Percentiles rank a stretch among this genome's conserved stretches.
Evolutionary conservation across 192 early-diverging fungal genomes (phyloP).

Genomic region (Phlyctochytrium arcticum): DNA sequence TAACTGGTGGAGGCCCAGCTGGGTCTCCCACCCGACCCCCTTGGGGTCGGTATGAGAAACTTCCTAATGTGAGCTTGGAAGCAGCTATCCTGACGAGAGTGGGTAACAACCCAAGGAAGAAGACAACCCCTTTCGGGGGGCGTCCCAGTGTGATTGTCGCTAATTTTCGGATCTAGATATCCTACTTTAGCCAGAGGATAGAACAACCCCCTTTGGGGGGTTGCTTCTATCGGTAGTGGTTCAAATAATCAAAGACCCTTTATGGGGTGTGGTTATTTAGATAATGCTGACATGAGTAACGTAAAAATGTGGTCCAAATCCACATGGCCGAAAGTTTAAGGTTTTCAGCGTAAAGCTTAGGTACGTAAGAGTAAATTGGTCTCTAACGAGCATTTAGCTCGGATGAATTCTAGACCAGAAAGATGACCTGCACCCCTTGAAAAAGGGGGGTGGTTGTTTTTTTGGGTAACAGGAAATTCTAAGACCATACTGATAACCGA

Average conservation of each 20-base stretch:
- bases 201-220: background rate
- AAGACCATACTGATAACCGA: conserved; percentile 48
- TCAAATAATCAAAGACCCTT: background rate
- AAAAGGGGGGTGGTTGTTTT: conserved; percentile 46
- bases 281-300: conserved; percentile 44
- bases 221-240: background rate
- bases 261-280: no score
- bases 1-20: conserved; percentile 14
- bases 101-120: conserved; percentile 34
- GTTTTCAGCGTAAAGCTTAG: conserved; percentile 53
- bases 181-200: conserved; percentile 11
- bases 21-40: conserved; percentile 2
- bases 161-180: conserved; percentile 13
- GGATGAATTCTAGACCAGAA: no score
- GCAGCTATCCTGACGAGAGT: conserved; percentile 26
- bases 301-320: conserved; percentile 44
- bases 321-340: conserved; percentile 60
- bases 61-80: conserved; percentile 31
- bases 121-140: no score
- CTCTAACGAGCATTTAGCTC: no score
- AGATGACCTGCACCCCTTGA: no score
- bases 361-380: conserved; percentile 42
- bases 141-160: conserved; percentile 11
- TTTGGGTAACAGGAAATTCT: conserved; percentile 54
- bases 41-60: no score